Percentiles rank a stretch among this genome's conserved stretches.
These are phyloP conservation scores for Raffaelea ambrosiae DNA, from an alignment of 2,329 filamentous ascomycete genomes.

Conservation along the genomic window DNA sequence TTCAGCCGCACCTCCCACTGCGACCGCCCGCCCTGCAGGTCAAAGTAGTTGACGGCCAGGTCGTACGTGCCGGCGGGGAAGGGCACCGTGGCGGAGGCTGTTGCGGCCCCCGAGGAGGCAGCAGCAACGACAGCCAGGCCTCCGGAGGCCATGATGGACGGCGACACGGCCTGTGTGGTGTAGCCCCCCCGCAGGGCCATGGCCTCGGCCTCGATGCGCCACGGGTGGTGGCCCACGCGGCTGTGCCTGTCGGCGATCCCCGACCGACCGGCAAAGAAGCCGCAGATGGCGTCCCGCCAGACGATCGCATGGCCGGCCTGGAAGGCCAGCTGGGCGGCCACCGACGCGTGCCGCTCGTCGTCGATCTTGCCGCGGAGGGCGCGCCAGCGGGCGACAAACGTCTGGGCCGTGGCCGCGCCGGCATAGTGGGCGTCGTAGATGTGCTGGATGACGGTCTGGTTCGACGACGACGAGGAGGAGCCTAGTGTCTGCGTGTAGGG, in stretches of 20 bases:
- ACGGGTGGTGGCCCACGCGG: constrained; percentile 53
- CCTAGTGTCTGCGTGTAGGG: constrained; percentile 54
- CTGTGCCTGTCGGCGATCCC: constrained; percentile 47
- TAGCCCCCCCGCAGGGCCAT: constrained; percentile 53
- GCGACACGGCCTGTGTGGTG: constrained; percentile 39
- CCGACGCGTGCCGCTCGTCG: constrained; percentile 47
- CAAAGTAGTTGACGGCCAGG: constrained; percentile 59
- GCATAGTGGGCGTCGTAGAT: constrained; percentile 46
- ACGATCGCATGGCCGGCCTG: constrained; percentile 63
- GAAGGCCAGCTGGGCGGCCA: constrained; percentile 50
- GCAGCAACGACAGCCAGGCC: constrained; percentile 45
- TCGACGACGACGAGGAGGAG: constrained; percentile 37
- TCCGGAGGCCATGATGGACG: constrained; percentile 52
- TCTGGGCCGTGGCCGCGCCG: constrained; percentile 51
- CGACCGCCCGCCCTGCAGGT: constrained; percentile 49
- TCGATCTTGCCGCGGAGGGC: constrained; percentile 49
- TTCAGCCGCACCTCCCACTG: constrained; percentile 47
- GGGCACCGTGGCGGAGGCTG: not conserved
- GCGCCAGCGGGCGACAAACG: constrained; percentile 46
- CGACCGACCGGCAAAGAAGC: constrained; percentile 55
- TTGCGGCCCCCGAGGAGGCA: not conserved
- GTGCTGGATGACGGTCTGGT: constrained; percentile 54
- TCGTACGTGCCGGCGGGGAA: constrained; percentile 50
- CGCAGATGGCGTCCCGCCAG: constrained; percentile 59
- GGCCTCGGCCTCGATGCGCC: constrained; percentile 59